Conservation (phyloP, 2,329 filamentous ascomycete genomes). For the Diaporthe humulicola region DNA sequence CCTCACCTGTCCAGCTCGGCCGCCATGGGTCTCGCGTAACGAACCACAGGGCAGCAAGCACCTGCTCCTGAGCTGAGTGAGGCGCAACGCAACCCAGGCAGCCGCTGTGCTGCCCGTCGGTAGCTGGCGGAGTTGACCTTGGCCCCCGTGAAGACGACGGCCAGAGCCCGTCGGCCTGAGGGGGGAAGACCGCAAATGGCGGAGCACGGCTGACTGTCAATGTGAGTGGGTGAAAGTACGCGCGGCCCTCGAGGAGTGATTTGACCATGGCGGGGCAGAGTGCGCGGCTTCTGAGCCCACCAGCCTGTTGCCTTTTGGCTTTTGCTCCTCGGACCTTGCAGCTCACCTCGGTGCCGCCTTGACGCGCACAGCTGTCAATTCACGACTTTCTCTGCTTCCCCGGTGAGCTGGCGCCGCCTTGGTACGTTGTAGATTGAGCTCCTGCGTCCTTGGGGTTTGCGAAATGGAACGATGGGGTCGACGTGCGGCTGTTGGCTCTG, state of each 20-base stretch:
- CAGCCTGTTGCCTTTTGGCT: neutral
- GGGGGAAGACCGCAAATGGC: neutral
- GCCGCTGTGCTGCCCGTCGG: neutral
- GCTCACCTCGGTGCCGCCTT: conserved; percentile 14
- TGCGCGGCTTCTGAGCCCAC: conserved; percentile 29
- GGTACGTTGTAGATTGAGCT: neutral
- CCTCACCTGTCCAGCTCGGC: neutral
- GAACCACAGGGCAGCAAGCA: neutral
- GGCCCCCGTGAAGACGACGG: neutral
- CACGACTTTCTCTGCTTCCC: neutral
- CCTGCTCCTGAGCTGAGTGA: neutral
- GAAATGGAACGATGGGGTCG: conserved; percentile 9
- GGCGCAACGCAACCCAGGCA: conserved; percentile 1
- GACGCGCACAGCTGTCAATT: conserved; percentile 18
- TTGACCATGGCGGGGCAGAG: conserved; percentile 34
- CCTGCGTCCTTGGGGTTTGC: conserved; percentile 20
- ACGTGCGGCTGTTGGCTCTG: neutral
- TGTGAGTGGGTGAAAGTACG: conserved; percentile 30
- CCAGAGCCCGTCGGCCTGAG: neutral
- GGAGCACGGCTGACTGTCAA: neutral
- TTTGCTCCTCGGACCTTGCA: conserved; percentile 1
- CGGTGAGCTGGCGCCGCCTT: conserved; percentile 5
- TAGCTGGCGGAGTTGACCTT: neutral
- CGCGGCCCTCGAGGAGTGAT: conserved; percentile 36
- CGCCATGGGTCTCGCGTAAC: neutral